Evolutionary conservation across 1,284 basidiomycete species (phyloP), one percentile per base, ranked within the genome.

Genomic region (Ustilago sp.): DNA sequence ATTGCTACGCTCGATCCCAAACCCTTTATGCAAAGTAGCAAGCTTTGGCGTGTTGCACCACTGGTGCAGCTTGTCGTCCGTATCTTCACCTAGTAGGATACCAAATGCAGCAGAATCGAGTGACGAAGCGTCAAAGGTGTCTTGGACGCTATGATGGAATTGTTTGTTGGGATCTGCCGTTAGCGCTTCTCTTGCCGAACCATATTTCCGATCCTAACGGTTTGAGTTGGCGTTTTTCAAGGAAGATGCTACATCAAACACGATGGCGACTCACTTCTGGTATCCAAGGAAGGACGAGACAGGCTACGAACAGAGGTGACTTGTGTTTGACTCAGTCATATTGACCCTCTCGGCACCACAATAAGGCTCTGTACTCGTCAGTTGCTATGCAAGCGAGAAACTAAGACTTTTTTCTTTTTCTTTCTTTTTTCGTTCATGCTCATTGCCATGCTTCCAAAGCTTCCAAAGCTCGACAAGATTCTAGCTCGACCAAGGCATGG

Each of bases 121-220:
- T 38, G 15, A 19, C 11, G n/a, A 45, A 31, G 48, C 3, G 34
- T n/a, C 8, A 9, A 52, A 15, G 2, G n/a, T 38, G 4, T 36
- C 4, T 23, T 38, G 32, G 28, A 15, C 15, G 52, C n/a, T 23
- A n/a, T 43, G 38, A 56, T 56, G 54, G 15, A 45, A 31, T 57
- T 17, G 19, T n/a, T 9, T 31, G 47, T 59, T 50, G 35, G 47
- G 57, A 38, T 59, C 7, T 48, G 19, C 45, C 47, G 56, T 50
- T 36, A 59, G 45, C 57, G 17, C 28, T 19, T 7, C 32, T 35
- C n/a, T 59, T 50, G 47, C 57, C 57, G 57, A 59, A 48, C 12
- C 15, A 34, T 47, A 31, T 34, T 47, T 57, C 55, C 55, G 41
- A 57, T 35, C 6, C 17, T 28, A 6, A 19, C 19, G 43, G 43